phyloP scores from a whole-genome alignment of 2,329 filamentous ascomycete species.

The Blastomyces emzantsi region DNA sequence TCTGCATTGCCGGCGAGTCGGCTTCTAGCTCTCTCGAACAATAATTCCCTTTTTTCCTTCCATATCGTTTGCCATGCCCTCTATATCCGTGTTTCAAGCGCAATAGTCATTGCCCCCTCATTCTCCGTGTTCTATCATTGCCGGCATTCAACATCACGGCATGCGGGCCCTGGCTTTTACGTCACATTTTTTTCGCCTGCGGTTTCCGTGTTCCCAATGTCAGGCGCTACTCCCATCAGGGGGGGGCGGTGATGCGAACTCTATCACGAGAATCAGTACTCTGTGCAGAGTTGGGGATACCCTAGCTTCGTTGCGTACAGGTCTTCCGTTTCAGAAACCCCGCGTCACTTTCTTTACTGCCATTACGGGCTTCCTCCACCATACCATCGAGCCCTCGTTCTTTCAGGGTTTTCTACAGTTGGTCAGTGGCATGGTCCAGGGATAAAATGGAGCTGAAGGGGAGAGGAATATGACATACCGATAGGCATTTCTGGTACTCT shows the following conservation, averaged over 20 bases:
- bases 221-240: background rate
- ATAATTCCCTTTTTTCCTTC: background rate
- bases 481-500: constrained; percentile 78
- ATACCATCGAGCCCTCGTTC: constrained; percentile 87
- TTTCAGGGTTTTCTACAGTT: constrained; percentile 66
- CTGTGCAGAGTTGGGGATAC: background rate
- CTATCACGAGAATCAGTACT: constrained; percentile 9
- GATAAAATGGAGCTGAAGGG: constrained; percentile 4
- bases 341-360: constrained; percentile 78
- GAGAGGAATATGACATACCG: constrained; percentile 45
- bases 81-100: background rate
- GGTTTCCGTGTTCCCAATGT: background rate
- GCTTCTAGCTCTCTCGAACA: background rate
- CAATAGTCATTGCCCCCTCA: background rate
- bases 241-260: background rate
- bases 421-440: constrained; percentile 3
- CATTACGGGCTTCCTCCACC: constrained; percentile 80
- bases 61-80: background rate
- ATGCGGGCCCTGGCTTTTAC: background rate
- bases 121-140: background rate
- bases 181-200: background rate
- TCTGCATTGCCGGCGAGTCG: background rate
- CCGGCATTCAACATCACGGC: background rate
- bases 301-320: constrained; percentile 10
- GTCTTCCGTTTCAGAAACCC: constrained; percentile 47